A percentile compares a stretch with the other conserved stretches of the same genome.
These are phyloP conservation scores for Populus pruinosa DNA, from an alignment of 345 rosid genomes.

Conservation along the genomic window DNA sequence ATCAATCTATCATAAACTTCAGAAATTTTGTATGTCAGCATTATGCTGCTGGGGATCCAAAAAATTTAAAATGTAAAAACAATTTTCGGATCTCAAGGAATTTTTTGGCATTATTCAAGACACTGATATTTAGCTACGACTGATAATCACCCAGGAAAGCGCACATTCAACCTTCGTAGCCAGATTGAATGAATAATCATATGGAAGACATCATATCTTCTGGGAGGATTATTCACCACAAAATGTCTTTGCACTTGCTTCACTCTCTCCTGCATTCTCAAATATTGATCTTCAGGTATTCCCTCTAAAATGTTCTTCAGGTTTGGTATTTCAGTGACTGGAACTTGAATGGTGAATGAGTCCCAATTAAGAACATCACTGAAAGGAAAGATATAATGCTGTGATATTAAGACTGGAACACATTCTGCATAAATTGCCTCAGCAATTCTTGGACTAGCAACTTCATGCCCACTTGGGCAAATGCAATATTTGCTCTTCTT, in stretches of 20 bases:
- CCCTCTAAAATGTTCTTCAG: slow-evolving; percentile 47
- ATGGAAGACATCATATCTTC: slow-evolving; percentile 61
- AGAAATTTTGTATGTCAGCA: too few relatives aligned
- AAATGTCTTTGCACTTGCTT: slow-evolving; percentile 55
- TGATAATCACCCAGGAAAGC: background rate
- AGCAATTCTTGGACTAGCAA: slow-evolving; percentile 72
- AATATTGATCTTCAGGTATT: slow-evolving; percentile 43
- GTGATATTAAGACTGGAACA: slow-evolving; percentile 66
- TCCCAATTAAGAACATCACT: slow-evolving; percentile 70
- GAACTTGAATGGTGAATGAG: slow-evolving; percentile 47
- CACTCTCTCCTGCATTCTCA: slow-evolving; percentile 38
- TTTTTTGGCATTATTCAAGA: too few relatives aligned
- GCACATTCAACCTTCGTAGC: slow-evolving; percentile 60
- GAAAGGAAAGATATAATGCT: slow-evolving; percentile 55
- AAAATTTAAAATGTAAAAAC: too few relatives aligned
- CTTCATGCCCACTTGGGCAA: slow-evolving; percentile 85
- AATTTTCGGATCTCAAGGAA: too few relatives aligned
- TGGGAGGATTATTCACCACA: slow-evolving; percentile 58
- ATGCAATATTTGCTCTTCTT: slow-evolving; percentile 49
- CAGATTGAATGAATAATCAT: slow-evolving; percentile 74
- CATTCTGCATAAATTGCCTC: slow-evolving; percentile 71
- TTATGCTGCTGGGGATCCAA: too few relatives aligned
- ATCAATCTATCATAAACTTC: too few relatives aligned
- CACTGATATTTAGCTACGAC: too few relatives aligned
- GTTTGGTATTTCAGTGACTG: slow-evolving; percentile 48